These are phyloP conservation scores for Phialemoniopsis sp. DNA, from an alignment of 2,329 filamentous ascomycete genomes.

Conservation along the genomic window DNA sequence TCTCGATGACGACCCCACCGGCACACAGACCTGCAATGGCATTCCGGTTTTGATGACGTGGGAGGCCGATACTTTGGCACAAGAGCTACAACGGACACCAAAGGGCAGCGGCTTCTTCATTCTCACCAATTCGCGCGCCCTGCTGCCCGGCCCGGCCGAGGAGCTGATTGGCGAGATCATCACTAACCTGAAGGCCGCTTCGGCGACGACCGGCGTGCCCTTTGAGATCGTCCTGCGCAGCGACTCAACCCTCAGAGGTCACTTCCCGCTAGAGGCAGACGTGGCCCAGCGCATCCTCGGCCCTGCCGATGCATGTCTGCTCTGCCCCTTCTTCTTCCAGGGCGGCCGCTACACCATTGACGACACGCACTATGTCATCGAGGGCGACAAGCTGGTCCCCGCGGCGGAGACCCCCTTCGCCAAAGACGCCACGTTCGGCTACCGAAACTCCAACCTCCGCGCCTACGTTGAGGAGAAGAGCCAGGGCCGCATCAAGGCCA, in stretches of 20 bases:
- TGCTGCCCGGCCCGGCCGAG: slow-evolving; percentile 42
- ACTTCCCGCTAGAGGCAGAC: slow-evolving; percentile 87
- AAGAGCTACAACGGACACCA: slow-evolving; percentile 33
- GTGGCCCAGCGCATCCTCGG: slow-evolving; percentile 46
- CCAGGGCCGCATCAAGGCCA: slow-evolving; percentile 29
- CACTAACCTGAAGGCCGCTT: slow-evolving; percentile 39
- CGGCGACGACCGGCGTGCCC: slow-evolving; percentile 24
- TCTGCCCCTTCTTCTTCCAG: slow-evolving; percentile 56
- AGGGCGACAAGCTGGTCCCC: slow-evolving; percentile 42
- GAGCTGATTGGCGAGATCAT: slow-evolving; percentile 46
- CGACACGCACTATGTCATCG: slow-evolving; percentile 55
- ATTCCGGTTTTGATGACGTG: slow-evolving; percentile 51
- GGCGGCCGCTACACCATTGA: slow-evolving; percentile 53
- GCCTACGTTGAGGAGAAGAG: slow-evolving; percentile 53
- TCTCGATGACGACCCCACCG: slow-evolving; percentile 53
- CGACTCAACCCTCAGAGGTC: slow-evolving; percentile 71
- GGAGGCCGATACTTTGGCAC: slow-evolving; percentile 36
- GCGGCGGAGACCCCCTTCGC: slow-evolving; percentile 52
- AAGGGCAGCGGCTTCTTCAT: slow-evolving; percentile 51
- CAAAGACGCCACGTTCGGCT: slow-evolving; percentile 53
- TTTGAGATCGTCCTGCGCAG: slow-evolving; percentile 54
- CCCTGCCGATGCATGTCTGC: slow-evolving; percentile 44
- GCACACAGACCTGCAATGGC: slow-evolving; percentile 58
- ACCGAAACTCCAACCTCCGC: slow-evolving; percentile 45
- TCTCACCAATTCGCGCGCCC: slow-evolving; percentile 53